A percentile compares a stretch with the other conserved stretches of the same genome.
phyloP scores from a whole-genome alignment of 2,329 filamentous ascomycete species.

The Verticillium longisporum region DNA sequence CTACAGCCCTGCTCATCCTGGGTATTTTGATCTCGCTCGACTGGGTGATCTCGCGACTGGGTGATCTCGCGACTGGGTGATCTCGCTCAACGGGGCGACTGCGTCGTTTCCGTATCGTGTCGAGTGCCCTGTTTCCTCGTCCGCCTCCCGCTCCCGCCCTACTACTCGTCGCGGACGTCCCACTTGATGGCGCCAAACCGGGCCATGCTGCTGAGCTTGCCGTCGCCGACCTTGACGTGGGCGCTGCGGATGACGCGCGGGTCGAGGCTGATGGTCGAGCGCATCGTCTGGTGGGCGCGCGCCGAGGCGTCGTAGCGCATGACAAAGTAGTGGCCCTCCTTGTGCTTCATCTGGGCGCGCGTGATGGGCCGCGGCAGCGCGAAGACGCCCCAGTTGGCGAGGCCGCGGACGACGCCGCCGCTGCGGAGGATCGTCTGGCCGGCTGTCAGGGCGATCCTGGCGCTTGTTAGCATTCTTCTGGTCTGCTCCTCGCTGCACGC shows the following conservation, averaged over 20 bases:
- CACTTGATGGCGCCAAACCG: slow-evolving; percentile 44
- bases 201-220: slow-evolving; percentile 44
- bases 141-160: neutral
- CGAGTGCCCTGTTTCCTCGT: neutral
- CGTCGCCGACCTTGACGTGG: slow-evolving; percentile 76
- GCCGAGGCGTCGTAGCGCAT: slow-evolving; percentile 87
- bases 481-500: no score
- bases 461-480: neutral
- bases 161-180: slow-evolving; percentile 18
- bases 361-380: slow-evolving; percentile 72
- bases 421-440: slow-evolving; percentile 76
- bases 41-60: neutral
- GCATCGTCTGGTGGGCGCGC: slow-evolving; percentile 66
- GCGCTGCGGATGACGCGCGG: slow-evolving; percentile 84
- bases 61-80: no score
- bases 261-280: slow-evolving; percentile 72
- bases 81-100: no score
- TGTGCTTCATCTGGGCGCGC: slow-evolving; percentile 77
- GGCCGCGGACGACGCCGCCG: slow-evolving; percentile 83
- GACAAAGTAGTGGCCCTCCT: slow-evolving; percentile 90
- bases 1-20: neutral
- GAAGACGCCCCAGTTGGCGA: slow-evolving; percentile 94
- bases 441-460: slow-evolving; percentile 78
- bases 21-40: no score
- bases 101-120: neutral